Conservation (phyloP, 1,284 basidiomycete genomes). For the Thelephora terrestris region DNA sequence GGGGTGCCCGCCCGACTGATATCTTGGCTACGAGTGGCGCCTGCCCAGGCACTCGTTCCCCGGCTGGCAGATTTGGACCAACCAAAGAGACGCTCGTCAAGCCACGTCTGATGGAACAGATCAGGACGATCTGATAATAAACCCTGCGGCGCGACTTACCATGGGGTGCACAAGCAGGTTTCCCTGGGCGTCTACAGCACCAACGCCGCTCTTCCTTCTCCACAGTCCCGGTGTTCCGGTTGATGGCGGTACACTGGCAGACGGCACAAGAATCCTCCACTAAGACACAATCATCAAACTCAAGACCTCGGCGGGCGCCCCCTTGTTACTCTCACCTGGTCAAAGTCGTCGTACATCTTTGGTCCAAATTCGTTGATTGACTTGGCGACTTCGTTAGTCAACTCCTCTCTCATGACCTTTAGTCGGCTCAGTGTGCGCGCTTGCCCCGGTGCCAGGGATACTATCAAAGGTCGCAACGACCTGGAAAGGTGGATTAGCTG, state of each 20-base stretch:
- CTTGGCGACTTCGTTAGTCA: slow-evolving; percentile 82
- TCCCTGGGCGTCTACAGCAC: slow-evolving; percentile 72
- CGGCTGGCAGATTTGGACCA: slow-evolving; percentile 70
- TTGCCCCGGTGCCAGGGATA: slow-evolving; percentile 88
- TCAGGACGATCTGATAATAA: slow-evolving; percentile 1
- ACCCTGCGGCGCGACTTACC: slow-evolving; percentile 23
- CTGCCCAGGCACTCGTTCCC: slow-evolving; percentile 74
- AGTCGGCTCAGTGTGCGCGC: slow-evolving; percentile 76
- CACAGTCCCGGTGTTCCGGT: slow-evolving; percentile 57
- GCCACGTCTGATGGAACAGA: slow-evolving; percentile 52
- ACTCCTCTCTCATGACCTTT: slow-evolving; percentile 67
- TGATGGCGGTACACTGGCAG: slow-evolving; percentile 73
- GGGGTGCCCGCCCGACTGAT: slow-evolving; percentile 57
- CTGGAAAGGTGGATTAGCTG: slow-evolving; percentile 29
- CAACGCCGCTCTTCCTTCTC: slow-evolving; percentile 64
- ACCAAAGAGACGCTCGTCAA: slow-evolving; percentile 89
- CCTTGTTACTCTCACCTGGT: slow-evolving; percentile 44
- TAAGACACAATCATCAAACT: slow-evolving; percentile 19
- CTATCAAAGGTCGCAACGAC: slow-evolving; percentile 84
- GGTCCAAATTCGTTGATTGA: slow-evolving; percentile 91
- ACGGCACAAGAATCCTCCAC: slow-evolving; percentile 78
- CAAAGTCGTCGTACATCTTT: slow-evolving; percentile 81
- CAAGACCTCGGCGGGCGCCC: neutral
- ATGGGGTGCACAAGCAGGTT: slow-evolving; percentile 76
- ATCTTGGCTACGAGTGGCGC: slow-evolving; percentile 40